Base-by-base conservation (phyloP, 495 filamentous ascomycete genomes). In the Neurospora sp. region DNA sequence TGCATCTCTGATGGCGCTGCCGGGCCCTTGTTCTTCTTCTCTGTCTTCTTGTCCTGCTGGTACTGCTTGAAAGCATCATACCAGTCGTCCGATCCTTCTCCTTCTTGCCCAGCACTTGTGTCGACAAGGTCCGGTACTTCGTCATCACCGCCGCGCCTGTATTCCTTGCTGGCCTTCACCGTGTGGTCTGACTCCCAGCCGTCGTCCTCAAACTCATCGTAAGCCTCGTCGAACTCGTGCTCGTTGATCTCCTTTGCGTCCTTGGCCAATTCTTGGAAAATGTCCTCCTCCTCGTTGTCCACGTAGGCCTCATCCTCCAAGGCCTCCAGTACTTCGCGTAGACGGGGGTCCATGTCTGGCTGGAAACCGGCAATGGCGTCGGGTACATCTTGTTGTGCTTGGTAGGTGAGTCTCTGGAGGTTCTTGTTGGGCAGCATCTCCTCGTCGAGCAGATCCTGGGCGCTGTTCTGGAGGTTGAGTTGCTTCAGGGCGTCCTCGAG, bases 141-240 rank as follows among this genome's bases (percentile, higher is more conserved):
- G 72, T 75, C 88, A 72, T 73, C 82, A 6, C 79, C 79, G 14
- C 27, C 54, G 6, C 27, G 54, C 62, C 83, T 83, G 77, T 83
- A 84, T 75, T 88, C 85, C 72, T 81, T 82, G 14, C 76, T 75
- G 6, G 90, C 87, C 78, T 95, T 97, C 70, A 93, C 93, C 1
- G 96, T 99, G 74, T 89, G 90, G 79, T 99, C 96, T 3, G 93
- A 94, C 79, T 97, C 94, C 95, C 94, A 99, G 4, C 95, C 96
- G 12, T 89, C 89, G 3, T 88, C 86, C 35, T 88, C 77, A 48
- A 76, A 85, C n/a, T 87, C 83, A 46, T 79, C 81, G 40, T 86
- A 85, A 5, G 69, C 85, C 44, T 85, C 84, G 4, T 92, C 90
- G 59, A 96, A 84, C 40, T 85, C 83, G 38, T 80, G 72, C 37